Percentiles rank a stretch among this genome's conserved stretches.
Conservation (phyloP, 2,329 filamentous ascomycete genomes). For the Calonectria naviculata region DNA sequence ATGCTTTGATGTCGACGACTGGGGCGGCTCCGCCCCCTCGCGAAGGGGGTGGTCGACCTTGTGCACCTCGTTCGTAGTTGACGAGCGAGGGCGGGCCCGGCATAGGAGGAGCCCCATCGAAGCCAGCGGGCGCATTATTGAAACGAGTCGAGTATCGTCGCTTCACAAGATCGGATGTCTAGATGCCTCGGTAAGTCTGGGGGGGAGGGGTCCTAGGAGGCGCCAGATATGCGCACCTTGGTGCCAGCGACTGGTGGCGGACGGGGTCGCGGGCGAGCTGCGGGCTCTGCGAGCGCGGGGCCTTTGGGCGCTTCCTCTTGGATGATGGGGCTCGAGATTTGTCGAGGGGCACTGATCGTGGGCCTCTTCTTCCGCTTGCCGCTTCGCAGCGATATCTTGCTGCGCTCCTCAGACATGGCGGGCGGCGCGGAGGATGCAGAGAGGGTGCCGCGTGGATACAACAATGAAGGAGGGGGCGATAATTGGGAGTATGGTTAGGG, state of each 20-base stretch:
- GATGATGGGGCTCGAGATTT: conserved; percentile 71
- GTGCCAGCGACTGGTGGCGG: conserved; percentile 64
- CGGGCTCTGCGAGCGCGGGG: conserved; percentile 37
- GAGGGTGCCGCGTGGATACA: not conserved
- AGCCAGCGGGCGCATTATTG: conserved; percentile 79
- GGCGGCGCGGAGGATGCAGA: not conserved
- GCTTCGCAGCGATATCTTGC: conserved; percentile 72
- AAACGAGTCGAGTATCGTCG: conserved; percentile 94
- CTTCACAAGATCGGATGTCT: conserved; percentile 89
- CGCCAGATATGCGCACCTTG: conserved; percentile 57
- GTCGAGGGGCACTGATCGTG: conserved; percentile 69
- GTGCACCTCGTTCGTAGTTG: conserved; percentile 63
- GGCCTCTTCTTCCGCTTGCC: conserved; percentile 72
- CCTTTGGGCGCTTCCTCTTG: conserved; percentile 57
- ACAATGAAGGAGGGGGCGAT: not conserved
- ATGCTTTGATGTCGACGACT: conserved; percentile 78
- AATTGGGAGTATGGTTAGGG: not conserved
- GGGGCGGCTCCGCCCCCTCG: conserved; percentile 67
- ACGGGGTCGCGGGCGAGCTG: conserved; percentile 54
- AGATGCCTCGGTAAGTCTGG: conserved; percentile 34
- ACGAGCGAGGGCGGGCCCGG: conserved; percentile 72
- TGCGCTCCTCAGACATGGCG: conserved; percentile 71
- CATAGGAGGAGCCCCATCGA: conserved; percentile 77
- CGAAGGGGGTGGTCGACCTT: conserved; percentile 63
- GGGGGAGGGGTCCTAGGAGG: conserved; percentile 13